Evolutionary conservation across 148 eudicot genomes (phyloP).

Genomic region (Fagopyrum tataricum): DNA sequence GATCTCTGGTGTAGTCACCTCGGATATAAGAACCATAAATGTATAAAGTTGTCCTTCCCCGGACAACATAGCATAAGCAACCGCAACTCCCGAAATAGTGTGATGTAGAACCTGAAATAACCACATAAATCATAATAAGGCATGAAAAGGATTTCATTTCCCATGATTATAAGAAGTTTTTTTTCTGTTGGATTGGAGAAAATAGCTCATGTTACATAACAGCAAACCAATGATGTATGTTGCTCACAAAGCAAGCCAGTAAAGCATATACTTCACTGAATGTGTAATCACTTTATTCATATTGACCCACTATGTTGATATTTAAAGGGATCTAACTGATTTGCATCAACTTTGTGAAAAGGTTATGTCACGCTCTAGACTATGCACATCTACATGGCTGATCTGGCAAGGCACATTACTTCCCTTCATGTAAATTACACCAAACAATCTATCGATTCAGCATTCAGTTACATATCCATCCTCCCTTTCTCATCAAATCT

Average conservation of each 20-base stretch:
- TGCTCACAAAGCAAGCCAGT: not conserved
- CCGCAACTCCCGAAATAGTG: slow-evolving; percentile 82
- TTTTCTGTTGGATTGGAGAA: not conserved
- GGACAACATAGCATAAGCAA: slow-evolving; percentile 83
- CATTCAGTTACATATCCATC: not conserved
- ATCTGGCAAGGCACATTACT: not conserved
- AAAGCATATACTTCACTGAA: not conserved
- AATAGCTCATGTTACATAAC: not conserved
- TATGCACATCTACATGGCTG: not conserved
- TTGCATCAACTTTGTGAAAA: not conserved
- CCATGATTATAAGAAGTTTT: not conserved
- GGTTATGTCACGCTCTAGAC: not conserved
- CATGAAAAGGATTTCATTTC: slow-evolving; percentile 2
- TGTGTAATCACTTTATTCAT: not conserved
- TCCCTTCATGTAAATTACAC: not conserved
- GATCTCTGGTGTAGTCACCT: slow-evolving; percentile 92
- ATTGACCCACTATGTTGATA: not conserved
- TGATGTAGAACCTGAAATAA: slow-evolving; percentile 79
- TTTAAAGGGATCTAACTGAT: not conserved
- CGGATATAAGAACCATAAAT: slow-evolving; percentile 94
- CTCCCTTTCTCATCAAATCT: not conserved
- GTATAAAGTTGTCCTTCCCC: slow-evolving; percentile 99
- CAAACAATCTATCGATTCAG: not conserved
- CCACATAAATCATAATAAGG: slow-evolving; percentile 14
- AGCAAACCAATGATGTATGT: not conserved